Percentiles rank a stretch among this genome's conserved stretches.
Evolutionary conservation across 2,329 filamentous ascomycete species (phyloP).

Genomic region (Fusarium sp.): DNA sequence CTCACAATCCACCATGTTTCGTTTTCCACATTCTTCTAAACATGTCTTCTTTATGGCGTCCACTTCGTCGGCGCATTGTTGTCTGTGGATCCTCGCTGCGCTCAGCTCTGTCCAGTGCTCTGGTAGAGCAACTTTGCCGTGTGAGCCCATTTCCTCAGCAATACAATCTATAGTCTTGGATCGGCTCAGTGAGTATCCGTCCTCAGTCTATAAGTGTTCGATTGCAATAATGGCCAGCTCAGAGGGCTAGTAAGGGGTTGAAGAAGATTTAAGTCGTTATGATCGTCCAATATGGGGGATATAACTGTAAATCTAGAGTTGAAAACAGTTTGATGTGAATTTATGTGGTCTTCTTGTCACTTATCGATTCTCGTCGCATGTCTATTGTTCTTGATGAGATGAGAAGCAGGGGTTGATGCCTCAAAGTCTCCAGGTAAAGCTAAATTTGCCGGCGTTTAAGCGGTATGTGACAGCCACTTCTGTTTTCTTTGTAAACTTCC

Average conservation of each 20-base stretch:
- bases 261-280: not conserved
- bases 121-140: conserved; percentile 50
- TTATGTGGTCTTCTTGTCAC: not conserved
- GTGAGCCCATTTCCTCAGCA: conserved; percentile 42
- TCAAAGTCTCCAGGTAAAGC: conserved; percentile 1
- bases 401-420: conserved; percentile 24
- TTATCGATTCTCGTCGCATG: conserved; percentile 1
- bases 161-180: not conserved
- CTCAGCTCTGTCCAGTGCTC: conserved; percentile 58
- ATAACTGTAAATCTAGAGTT: not conserved
- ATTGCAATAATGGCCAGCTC: conserved; percentile 4
- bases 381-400: conserved; percentile 36
- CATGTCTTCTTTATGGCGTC: conserved; percentile 60
- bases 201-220: not conserved
- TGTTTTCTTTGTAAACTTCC: too few species aligned
- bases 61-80: conserved; percentile 58
- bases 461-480: not conserved
- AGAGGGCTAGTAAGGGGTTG: not conserved
- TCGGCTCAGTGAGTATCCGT: not conserved
- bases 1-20: conserved; percentile 60
- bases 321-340: not conserved
- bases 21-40: conserved; percentile 58
- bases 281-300: not conserved
- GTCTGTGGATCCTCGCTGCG: conserved; percentile 50
- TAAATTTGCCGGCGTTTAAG: conserved; percentile 29